Conservation (phyloP, 2,329 filamentous ascomycete species). For the Podosphaera xanthii region DNA sequence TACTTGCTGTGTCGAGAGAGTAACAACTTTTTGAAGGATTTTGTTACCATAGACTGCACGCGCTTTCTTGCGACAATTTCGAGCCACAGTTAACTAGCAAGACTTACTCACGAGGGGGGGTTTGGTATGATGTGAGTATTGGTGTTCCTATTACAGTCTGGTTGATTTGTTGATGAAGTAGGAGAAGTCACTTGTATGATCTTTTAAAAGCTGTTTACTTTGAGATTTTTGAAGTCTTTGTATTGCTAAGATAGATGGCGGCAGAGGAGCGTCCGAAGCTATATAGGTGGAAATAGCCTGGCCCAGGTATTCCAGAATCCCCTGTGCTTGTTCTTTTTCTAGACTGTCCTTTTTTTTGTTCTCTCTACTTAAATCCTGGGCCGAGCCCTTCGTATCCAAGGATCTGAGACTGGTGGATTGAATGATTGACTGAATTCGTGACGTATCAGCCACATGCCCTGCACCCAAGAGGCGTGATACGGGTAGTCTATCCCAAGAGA, state of each 20-base stretch:
- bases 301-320: no score
- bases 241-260: background rate
- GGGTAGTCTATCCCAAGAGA: no score
- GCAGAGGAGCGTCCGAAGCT: background rate
- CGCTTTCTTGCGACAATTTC: background rate
- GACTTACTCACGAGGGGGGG: background rate
- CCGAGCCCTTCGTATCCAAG: background rate
- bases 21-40: background rate
- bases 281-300: no score
- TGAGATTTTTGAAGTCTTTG: background rate
- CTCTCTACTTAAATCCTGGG: background rate
- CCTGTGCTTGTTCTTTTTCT: no score
- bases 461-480: no score
- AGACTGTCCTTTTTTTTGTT: background rate
- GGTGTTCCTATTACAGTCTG: background rate
- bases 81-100: background rate
- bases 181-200: background rate
- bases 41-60: background rate
- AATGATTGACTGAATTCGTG: no score
- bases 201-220: background rate
- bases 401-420: no score
- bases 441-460: no score
- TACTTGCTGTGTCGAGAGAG: background rate
- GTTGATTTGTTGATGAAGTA: background rate
- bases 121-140: background rate